phyloP scores from a whole-genome alignment of 768 basidiomycete genomes.

The Panus rudis region DNA sequence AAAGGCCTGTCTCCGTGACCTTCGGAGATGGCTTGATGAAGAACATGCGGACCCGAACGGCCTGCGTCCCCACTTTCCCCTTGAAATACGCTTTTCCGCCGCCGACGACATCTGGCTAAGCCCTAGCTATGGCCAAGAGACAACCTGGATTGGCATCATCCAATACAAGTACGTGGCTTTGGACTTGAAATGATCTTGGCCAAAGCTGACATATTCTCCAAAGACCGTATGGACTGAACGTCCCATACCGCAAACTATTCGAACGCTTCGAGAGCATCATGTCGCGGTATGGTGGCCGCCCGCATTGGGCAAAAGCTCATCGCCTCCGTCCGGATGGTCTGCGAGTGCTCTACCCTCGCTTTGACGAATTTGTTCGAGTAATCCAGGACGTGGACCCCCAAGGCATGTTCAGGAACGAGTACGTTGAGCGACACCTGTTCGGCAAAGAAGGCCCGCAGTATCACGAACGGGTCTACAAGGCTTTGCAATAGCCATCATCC shows the following conservation, averaged over 20 bases:
- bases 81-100: conserved; percentile 87
- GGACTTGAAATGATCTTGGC: not conserved
- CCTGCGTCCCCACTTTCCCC: conserved; percentile 81
- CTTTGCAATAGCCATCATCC: conserved; percentile 15
- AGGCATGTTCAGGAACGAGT: conserved; percentile 82
- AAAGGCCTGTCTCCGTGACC: conserved; percentile 57
- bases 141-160: conserved; percentile 96
- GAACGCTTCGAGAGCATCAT: conserved; percentile 68
- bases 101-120: conserved; percentile 93
- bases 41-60: conserved; percentile 67
- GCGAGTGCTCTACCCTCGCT: conserved; percentile 68
- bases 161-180: conserved; percentile 75
- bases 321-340: conserved; percentile 57
- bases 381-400: conserved; percentile 64
- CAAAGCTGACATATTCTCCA: conserved; percentile 4
- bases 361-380: conserved; percentile 67
- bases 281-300: conserved; percentile 63
- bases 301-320: conserved; percentile 97
- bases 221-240: conserved; percentile 81
- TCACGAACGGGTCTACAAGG: conserved; percentile 42
- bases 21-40: conserved; percentile 62
- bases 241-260: conserved; percentile 78
- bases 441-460: conserved; percentile 41
- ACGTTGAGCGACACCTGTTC: conserved; percentile 81
- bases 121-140: conserved; percentile 71